Percentiles rank a stretch among this genome's conserved stretches.
These are phyloP conservation scores for Lentinula edodes DNA, from an alignment of 768 basidiomycete species.

Conservation along the genomic window DNA sequence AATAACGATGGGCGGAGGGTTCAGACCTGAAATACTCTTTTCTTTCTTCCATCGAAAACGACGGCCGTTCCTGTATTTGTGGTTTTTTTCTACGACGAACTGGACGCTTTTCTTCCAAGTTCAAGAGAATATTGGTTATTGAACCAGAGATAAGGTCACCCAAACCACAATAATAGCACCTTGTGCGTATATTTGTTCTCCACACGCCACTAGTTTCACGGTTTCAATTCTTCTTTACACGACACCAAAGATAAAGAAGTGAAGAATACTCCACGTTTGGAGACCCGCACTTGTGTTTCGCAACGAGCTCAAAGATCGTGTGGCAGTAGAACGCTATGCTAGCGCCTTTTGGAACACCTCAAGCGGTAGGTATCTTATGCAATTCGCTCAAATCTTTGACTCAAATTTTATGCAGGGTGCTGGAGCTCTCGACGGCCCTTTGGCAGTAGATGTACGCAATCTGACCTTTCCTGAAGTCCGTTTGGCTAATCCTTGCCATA, in stretches of 20 bases:
- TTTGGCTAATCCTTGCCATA: constrained; percentile 16
- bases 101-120: background rate
- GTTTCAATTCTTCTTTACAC: constrained; percentile 31
- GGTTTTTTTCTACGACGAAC: too few species aligned
- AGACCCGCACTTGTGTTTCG: too few species aligned
- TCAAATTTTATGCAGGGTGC: background rate
- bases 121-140: too few species aligned
- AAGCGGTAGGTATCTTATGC: background rate
- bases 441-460: constrained; percentile 1
- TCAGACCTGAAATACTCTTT: background rate
- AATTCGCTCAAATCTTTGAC: too few species aligned
- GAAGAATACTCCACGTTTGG: constrained; percentile 33
- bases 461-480: background rate
- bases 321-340: background rate
- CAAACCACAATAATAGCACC: background rate
- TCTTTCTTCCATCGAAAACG: background rate
- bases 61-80: background rate
- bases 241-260: constrained; percentile 26
- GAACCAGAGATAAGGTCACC: background rate
- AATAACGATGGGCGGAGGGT: background rate
- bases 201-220: constrained; percentile 34
- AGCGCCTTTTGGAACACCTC: background rate
- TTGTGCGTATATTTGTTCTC: constrained; percentile 17
- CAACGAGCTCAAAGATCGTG: background rate
- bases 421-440: constrained; percentile 2